Percentiles rank a stretch among this genome's conserved stretches.
Evolutionary conservation across 1,139 yeast genomes (phyloP).

Genomic region (Hansenula anomala): DNA sequence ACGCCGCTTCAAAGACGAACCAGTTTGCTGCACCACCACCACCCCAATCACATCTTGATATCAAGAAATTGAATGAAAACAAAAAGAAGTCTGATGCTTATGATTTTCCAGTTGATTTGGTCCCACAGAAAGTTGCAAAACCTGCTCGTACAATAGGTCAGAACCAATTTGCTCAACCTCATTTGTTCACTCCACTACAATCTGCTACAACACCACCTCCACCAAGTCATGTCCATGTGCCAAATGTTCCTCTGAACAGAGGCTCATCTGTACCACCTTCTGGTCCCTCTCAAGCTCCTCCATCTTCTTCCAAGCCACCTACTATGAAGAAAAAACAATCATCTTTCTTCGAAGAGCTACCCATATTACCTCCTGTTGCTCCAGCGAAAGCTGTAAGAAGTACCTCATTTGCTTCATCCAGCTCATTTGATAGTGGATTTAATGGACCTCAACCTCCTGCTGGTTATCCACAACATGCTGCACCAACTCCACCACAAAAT

Average conservation of each 20-base stretch:
- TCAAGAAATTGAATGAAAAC: conserved; percentile 34
- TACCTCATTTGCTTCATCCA: conserved; percentile 6
- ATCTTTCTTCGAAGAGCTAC: conserved; percentile 55
- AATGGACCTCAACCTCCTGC: conserved; percentile 1
- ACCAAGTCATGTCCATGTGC: conserved; percentile 6
- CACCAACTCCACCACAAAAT: conserved; percentile 8
- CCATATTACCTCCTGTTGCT: conserved; percentile 23
- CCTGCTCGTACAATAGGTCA: conserved; percentile 22
- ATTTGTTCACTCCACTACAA: not conserved
- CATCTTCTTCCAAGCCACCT: conserved; percentile 5
- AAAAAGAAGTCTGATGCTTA: conserved; percentile 69
- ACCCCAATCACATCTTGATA: conserved; percentile 22
- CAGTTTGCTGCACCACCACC: conserved; percentile 4
- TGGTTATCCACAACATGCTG: not conserved
- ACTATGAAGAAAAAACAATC: conserved; percentile 25
- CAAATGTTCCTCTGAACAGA: too few relatives aligned
- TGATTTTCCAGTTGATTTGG: conserved; percentile 67
- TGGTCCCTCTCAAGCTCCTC: not conserved
- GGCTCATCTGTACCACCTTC: too few relatives aligned
- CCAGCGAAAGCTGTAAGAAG: conserved; percentile 13
- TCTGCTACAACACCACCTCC: not conserved
- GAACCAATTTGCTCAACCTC: not conserved
- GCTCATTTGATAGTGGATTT: not conserved
- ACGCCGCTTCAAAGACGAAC: conserved; percentile 7
- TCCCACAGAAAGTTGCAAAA: conserved; percentile 34